Conservation (phyloP, 768 basidiomycete genomes). For the Ramaria sp. region DNA sequence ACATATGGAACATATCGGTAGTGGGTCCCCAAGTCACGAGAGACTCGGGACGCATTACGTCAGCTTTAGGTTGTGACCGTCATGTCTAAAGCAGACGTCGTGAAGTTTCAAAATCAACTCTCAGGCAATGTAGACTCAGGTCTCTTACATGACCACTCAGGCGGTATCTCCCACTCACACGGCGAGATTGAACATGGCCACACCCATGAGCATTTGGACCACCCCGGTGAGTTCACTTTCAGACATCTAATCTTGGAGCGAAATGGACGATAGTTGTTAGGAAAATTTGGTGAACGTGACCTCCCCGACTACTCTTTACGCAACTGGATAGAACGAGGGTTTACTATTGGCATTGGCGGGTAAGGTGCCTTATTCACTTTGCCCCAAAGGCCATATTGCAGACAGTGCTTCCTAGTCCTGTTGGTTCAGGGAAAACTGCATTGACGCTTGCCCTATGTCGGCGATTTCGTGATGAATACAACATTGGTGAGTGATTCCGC, state of each 20-base stretch:
- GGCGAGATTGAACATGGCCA: slow-evolving; percentile 81
- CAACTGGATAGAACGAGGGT: slow-evolving; percentile 87
- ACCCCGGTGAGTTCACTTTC: slow-evolving; percentile 51
- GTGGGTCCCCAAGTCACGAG: too few species aligned
- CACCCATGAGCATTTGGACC: slow-evolving; percentile 86
- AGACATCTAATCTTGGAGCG: neutral
- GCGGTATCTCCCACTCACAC: slow-evolving; percentile 31
- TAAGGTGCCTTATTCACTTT: slow-evolving; percentile 25
- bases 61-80: neutral
- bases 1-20: too few species aligned
- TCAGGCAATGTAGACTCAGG: slow-evolving; percentile 22
- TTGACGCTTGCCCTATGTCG: slow-evolving; percentile 85
- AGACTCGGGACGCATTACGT: too few species aligned
- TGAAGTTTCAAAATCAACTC: slow-evolving; percentile 69
- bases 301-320: slow-evolving; percentile 76
- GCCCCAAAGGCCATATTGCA: neutral
- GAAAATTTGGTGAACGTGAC: slow-evolving; percentile 87
- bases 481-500: slow-evolving; percentile 65
- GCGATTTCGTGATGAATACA: slow-evolving; percentile 68
- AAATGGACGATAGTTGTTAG: slow-evolving; percentile 26
- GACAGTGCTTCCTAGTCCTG: slow-evolving; percentile 47
- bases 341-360: slow-evolving; percentile 98
- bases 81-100: slow-evolving; percentile 9
- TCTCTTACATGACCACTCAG: slow-evolving; percentile 43
- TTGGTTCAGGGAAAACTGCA: slow-evolving; percentile 98